phyloP scores from a whole-genome alignment of 495 filamentous ascomycete species.

The Extremus antarcticus region DNA sequence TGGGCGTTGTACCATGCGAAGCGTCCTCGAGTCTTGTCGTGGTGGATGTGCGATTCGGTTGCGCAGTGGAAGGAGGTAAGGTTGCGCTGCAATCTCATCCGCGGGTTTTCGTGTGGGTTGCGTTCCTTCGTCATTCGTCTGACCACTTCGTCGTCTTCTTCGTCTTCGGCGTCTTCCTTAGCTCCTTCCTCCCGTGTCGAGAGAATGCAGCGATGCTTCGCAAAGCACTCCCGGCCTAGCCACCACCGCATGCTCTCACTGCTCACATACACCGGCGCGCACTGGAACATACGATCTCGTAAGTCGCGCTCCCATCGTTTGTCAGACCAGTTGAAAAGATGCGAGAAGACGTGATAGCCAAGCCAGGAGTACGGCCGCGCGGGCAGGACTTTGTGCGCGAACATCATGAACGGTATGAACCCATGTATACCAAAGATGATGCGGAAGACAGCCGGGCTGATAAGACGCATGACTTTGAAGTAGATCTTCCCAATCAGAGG shows the following conservation, averaged over 20 bases:
- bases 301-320: slow-evolving; percentile 73
- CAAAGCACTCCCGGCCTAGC: slow-evolving; percentile 85
- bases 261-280: slow-evolving; percentile 80
- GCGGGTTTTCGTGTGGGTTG: slow-evolving; percentile 10
- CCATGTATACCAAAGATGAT: slow-evolving; percentile 85
- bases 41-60: slow-evolving; percentile 9
- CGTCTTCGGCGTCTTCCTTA: slow-evolving; percentile 50
- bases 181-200: slow-evolving; percentile 58
- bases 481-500: slow-evolving; percentile 78
- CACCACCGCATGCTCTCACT: slow-evolving; percentile 94
- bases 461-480: slow-evolving; percentile 81
- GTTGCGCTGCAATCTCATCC: slow-evolving; percentile 10
- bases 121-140: slow-evolving; percentile 19
- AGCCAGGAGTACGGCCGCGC: slow-evolving; percentile 66
- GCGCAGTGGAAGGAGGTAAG: slow-evolving; percentile 10
- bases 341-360: slow-evolving; percentile 83
- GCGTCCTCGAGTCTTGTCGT: slow-evolving; percentile 19
- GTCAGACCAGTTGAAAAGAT: slow-evolving; percentile 86
- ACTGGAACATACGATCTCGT: slow-evolving; percentile 78
- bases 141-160: slow-evolving; percentile 31
- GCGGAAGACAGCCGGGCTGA: slow-evolving; percentile 66
- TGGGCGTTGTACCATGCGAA: slow-evolving; percentile 71
- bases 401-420: slow-evolving; percentile 94
- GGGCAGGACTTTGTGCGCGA: slow-evolving; percentile 56
- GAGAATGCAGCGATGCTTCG: slow-evolving; percentile 82